Base-by-base conservation (phyloP, 192 early-diverging fungal species). In the Funneliformis mosseae region DNA sequence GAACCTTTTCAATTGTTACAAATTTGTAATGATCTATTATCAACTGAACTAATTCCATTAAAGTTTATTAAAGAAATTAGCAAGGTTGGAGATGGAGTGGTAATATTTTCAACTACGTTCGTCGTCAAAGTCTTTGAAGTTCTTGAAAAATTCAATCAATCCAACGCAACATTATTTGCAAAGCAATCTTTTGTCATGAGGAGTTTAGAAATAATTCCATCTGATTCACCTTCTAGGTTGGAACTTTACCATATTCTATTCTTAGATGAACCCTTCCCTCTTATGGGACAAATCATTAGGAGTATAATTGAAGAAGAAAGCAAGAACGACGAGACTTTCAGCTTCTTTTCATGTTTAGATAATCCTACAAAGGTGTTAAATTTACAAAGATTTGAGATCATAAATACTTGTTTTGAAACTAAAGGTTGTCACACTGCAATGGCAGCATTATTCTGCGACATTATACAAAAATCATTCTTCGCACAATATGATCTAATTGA, bases 21-120 rank as follows among this genome's bases (percentile, higher is more conserved):
- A 48, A 60, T 81, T 42, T 76, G 71, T 9, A 55, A 77, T 70
- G 74, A 81, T 68, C 70, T 81, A 43, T n/a, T 77, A n/a, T 59
- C 61, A 9, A 78, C 46, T 3, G n/a, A 55, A 23, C 38, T 69
- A 16, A 66, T 81, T 43, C n/a, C 27, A 12, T 39, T 78, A 7
- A 25, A 27, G 10, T 16, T 14, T 10, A 25, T 77, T 46, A 43
- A 38, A 27, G 33, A 59, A 25, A 45, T 77, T 46, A 69, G 67
- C 7, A 72, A 50, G 23, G 25, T 12, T 5, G 21, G 39, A 62
- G n/a, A 74, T 4, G 71, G 25, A 6, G n/a, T 21, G 14, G 42
- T 69, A 42, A 38, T 74, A 27, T 76, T 81, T 39, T 33, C 80
- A n/a, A 21, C 23, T 25, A 18, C 39, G 18, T 63, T 64, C 6